Percentiles rank a stretch among this genome's conserved stretches.
phyloP scores from a whole-genome alignment of 495 filamentous ascomycete species.

The Thozetella sp. region DNA sequence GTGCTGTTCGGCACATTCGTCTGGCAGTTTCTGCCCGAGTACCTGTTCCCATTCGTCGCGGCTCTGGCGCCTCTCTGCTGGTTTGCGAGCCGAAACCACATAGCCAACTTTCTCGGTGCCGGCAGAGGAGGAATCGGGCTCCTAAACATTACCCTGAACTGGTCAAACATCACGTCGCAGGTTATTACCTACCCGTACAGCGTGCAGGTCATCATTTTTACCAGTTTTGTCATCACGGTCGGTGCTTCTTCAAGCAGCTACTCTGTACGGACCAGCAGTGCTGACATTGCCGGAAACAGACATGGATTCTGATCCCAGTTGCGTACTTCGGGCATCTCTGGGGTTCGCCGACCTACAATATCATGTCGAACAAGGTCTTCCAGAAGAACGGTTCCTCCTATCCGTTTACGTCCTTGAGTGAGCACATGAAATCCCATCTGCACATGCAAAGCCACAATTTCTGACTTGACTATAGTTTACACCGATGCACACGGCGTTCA shows the following conservation, averaged over 20 bases:
- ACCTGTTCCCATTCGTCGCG: conserved; percentile 55
- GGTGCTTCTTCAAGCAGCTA: no score
- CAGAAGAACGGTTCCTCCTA: conserved; percentile 18
- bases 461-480: neutral
- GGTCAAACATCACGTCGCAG: conserved; percentile 52
- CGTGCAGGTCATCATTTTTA: conserved; percentile 55
- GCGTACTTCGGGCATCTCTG: conserved; percentile 54
- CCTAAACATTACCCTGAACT: conserved; percentile 57
- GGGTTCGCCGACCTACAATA: conserved; percentile 44
- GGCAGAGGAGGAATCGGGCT: conserved; percentile 62
- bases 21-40: conserved; percentile 63
- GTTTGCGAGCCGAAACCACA: conserved; percentile 56
- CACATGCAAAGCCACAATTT: no score
- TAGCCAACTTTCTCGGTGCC: conserved; percentile 59
- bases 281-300: no score
- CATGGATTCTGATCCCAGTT: conserved; percentile 55
- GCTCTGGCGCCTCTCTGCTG: conserved; percentile 62
- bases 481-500: neutral
- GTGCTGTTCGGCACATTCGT: conserved; percentile 48
- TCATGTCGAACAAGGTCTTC: conserved; percentile 58
- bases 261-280: no score
- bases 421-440: neutral
- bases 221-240: conserved; percentile 52
- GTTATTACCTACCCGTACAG: conserved; percentile 56
- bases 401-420: neutral